Evolutionary conservation across 768 basidiomycete species (phyloP), one percentile per base, ranked within the genome.

Genomic region (Vararia minispora): DNA sequence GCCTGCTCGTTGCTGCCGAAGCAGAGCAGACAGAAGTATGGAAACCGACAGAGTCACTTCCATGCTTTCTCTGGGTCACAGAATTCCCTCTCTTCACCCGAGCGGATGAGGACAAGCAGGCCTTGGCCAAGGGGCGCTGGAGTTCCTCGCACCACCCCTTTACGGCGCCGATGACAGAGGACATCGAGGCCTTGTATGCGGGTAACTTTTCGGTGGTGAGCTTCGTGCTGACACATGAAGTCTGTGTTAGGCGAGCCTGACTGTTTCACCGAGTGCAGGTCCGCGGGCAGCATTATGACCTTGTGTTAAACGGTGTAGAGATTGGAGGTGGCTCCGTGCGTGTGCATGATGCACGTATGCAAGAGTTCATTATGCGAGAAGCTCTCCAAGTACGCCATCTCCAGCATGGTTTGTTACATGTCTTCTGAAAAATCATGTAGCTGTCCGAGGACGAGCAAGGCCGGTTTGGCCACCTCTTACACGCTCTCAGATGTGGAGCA

Each of bases 91-190:
- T 97, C 17, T 95, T 94, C 63, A 78, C 91, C 12, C 76, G 69
- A 22, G 76, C 80, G 26, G 91, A 95, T 56, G 67, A 69, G 39
- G 91, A 95, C 63, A 95, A 95, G 61, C 78, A 85, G 26, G 74
- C 80, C 53, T 60, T 90, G 22, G 84, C 89, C 3, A 71, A 76
- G 40, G 91, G 91, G 22, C 69, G 90, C 51, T 94, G 88, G 86
- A 83, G 85, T 47, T 85, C 84, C 46, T 79, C 87, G 3, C 92
- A 97, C 52, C 92, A 97, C 58, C 92, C 92, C 2, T 97, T 97
- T 60, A 97, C 92, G 10, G 91, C 92, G 7, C 92, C 92, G 16
- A 85, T 92, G 77, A 83, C 69, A 69, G 74, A 94, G 57, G 92
- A 97, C 57, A 68, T 94, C 18, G 67, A 76, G 32, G 71, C 74